A percentile compares a stretch with the other conserved stretches of the same genome.
phyloP scores from a whole-genome alignment of 2,329 filamentous ascomycete genomes.

The Penicillium capsulatum region DNA sequence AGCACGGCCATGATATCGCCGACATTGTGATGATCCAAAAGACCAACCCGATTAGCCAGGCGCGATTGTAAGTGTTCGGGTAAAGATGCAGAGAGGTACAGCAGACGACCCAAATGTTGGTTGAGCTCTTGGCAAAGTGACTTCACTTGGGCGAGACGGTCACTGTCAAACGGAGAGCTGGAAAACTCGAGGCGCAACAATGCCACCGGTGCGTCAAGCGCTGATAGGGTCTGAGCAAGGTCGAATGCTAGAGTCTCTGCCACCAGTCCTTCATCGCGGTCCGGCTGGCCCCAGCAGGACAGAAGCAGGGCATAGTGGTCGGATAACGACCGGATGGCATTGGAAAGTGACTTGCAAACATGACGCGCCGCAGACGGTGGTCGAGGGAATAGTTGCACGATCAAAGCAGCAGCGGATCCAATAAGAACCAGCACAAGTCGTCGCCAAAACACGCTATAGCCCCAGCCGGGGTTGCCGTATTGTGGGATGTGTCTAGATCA shows the following conservation, averaged over 20 bases:
- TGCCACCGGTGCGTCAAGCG: conserved; percentile 33
- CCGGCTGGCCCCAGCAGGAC: conserved; percentile 41
- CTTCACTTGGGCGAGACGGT: conserved; percentile 31
- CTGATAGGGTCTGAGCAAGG: conserved; percentile 30
- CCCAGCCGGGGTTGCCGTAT: conserved; percentile 47
- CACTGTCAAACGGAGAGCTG: conserved; percentile 36
- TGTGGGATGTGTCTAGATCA: conserved; percentile 34
- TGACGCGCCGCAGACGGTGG: conserved; percentile 48
- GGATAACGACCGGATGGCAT: conserved; percentile 41
- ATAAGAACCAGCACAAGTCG: conserved; percentile 44
- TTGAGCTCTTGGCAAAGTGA: conserved; percentile 32
- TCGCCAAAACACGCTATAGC: conserved; percentile 50
- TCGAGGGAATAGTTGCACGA: conserved; percentile 48
- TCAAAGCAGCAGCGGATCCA: conserved; percentile 42
- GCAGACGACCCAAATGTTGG: conserved; percentile 34
- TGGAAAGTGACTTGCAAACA: conserved; percentile 45
- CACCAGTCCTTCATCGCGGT: conserved; percentile 21
- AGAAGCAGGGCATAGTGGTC: conserved; percentile 51
- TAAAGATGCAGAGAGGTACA: conserved; percentile 32
- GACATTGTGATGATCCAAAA: conserved; percentile 44
- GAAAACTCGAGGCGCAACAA: conserved; percentile 40
- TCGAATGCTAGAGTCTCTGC: conserved; percentile 32
- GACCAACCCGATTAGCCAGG: conserved; percentile 37
- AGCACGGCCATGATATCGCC: conserved; percentile 52
- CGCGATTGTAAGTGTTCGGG: conserved; percentile 42